These are phyloP conservation scores for Brasilioporus rufonigricans DNA, from an alignment of 768 basidiomycete genomes.

Conservation along the genomic window DNA sequence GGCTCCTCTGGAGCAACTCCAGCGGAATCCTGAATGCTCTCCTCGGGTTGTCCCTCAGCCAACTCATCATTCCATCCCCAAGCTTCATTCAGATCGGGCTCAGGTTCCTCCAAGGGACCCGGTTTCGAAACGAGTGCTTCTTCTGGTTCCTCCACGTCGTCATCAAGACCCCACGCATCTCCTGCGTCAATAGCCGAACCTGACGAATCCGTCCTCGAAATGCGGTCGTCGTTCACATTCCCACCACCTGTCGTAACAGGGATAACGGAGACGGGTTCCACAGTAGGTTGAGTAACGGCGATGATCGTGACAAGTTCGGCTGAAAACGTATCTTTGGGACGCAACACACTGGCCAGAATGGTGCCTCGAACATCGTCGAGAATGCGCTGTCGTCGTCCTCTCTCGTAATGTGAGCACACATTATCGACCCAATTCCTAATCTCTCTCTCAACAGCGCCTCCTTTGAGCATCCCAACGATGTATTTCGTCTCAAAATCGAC, in stretches of 20 bases:
- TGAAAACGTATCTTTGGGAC: conserved; percentile 24
- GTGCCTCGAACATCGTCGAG: conserved; percentile 59
- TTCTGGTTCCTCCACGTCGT: conserved; percentile 35
- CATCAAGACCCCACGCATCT: conserved; percentile 55
- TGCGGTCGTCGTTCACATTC: conserved; percentile 43
- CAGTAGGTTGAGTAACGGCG: background rate
- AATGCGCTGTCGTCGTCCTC: conserved; percentile 63
- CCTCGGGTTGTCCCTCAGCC: conserved; percentile 29
- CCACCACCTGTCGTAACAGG: conserved; percentile 40
- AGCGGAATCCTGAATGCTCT: conserved; percentile 10
- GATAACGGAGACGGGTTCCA: background rate
- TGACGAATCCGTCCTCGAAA: conserved; percentile 25
- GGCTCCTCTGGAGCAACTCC: conserved; percentile 26
- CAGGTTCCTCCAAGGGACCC: conserved; percentile 22
- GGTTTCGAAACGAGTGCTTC: conserved; percentile 16
- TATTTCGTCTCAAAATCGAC: conserved; percentile 64
- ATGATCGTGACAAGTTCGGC: conserved; percentile 19
- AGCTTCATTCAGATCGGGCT: conserved; percentile 51
- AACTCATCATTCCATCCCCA: conserved; percentile 73
- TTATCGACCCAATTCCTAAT: conserved; percentile 70
- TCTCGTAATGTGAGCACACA: conserved; percentile 75
- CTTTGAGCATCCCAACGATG: conserved; percentile 48
- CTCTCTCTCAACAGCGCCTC: conserved; percentile 45
- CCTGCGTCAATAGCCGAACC: conserved; percentile 26
- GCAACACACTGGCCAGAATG: conserved; percentile 38